Conservation (phyloP, 78 protist genomes). For the Chrysochromulina parva region DNA sequence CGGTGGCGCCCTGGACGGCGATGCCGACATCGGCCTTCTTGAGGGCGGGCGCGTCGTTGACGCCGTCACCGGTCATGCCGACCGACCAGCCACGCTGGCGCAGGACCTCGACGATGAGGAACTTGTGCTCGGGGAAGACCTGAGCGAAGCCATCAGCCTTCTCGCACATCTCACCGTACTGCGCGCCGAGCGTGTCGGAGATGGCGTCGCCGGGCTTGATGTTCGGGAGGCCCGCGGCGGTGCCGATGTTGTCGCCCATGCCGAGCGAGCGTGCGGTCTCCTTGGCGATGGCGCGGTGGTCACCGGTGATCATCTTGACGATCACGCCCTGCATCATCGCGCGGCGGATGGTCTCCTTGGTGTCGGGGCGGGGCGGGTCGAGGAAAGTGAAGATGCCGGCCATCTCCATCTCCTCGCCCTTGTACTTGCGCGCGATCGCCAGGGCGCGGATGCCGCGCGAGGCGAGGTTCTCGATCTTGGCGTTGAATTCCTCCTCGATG, state of each 20-base stretch:
- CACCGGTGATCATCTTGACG: constrained; percentile 1
- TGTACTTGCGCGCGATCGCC: not conserved
- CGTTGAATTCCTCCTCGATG: not conserved
- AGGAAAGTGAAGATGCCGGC: not conserved
- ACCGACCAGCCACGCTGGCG: constrained; percentile 29
- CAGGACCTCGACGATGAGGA: constrained; percentile 53
- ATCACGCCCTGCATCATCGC: not conserved
- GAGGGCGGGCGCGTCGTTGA: constrained; percentile 95
- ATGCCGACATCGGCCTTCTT: constrained; percentile 87
- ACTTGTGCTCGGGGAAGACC: constrained; percentile 70
- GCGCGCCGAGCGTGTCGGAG: not conserved
- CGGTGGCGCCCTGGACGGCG: constrained; percentile 80
- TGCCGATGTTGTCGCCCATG: not conserved
- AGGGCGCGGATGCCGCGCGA: not conserved
- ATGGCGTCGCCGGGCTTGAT: no score
- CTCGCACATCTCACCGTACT: not conserved
- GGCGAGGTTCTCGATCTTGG: not conserved
- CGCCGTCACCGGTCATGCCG: constrained; percentile 93
- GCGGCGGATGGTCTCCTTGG: not conserved
- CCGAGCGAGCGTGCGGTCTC: not conserved
- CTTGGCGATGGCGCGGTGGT: not conserved
- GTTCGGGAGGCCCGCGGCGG: no score
- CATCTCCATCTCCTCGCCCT: not conserved
- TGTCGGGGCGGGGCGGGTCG: not conserved
- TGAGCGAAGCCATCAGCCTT: constrained; percentile 45